Evolutionary conservation across 2,329 filamentous ascomycete genomes (phyloP), one percentile per base, ranked within the genome.

Genomic region (Trichoderma endophyticum): DNA sequence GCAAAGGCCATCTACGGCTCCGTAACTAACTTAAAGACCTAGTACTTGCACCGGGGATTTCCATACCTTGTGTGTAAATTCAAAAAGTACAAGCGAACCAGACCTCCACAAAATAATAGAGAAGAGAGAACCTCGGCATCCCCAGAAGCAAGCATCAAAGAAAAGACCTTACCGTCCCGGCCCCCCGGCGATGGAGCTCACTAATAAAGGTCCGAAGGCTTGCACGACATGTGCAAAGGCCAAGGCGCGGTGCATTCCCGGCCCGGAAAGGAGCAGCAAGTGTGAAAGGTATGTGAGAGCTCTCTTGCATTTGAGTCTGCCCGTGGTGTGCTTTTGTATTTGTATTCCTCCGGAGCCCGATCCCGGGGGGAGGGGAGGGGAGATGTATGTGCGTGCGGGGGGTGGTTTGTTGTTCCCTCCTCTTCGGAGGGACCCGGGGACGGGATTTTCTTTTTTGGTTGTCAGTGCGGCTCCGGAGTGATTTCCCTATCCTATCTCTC

Each of bases 171-270:
- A 18, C n/a, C 9, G 14, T 30, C 39, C 56, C 43, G 9, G 30
- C 48, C 36, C 43, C 48, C 36, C 21, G 51, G 32, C 56, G 36
- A 77, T 78, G 77, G 73, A 80, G 71, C 70, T 75, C 15, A 76
- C 77, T 60, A 79, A 78, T 75, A 85, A 83, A 73, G 85, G 85
- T 14, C 85, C 85, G 4, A 83, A 84, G 74, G 85, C 85, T 57
- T 87, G 85, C 75, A 80, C 80, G 1, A 86, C 84, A 2, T 87
- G 85, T 75, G 85, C 85, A 72, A 85, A 83, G 74, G 85, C 85
- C n/a, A 87, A 87, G 76, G 82, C 84, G 34, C 81, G 85, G 75
- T 87, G 85, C 59, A 83, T 86, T 30, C 80, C 83, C 0, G 83
- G 85, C 3, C 81, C 82, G 11, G 77, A 78, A 15, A 80, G 77